Percentiles rank a stretch among this genome's conserved stretches.
Conservation (phyloP, 495 filamentous ascomycete genomes). For the Venustampulla echinocandica region DNA sequence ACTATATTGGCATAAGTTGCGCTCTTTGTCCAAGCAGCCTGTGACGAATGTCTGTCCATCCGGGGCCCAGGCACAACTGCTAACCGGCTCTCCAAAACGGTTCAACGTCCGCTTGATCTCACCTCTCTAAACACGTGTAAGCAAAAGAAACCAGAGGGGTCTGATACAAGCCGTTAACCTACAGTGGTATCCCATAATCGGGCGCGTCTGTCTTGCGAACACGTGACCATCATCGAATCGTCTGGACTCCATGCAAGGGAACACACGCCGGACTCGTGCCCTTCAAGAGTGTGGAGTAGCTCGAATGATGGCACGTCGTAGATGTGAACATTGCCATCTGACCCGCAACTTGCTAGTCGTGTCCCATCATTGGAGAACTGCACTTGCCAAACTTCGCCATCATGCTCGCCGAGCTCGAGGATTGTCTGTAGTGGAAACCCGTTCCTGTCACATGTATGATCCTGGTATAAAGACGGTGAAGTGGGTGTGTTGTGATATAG, state of each 20-base stretch:
- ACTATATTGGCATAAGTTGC: slow-evolving; percentile 62
- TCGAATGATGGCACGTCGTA: slow-evolving; percentile 67
- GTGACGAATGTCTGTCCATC: slow-evolving; percentile 73
- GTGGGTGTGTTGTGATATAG: slow-evolving; percentile 78
- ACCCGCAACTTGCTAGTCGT: slow-evolving; percentile 72
- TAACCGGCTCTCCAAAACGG: slow-evolving; percentile 71
- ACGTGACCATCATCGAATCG: slow-evolving; percentile 74
- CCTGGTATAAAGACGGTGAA: slow-evolving; percentile 76
- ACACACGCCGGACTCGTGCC: slow-evolving; percentile 58
- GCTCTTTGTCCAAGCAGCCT: slow-evolving; percentile 61
- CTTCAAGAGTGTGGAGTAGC: slow-evolving; percentile 52
- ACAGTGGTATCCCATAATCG: slow-evolving; percentile 74
- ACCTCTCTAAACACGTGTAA: slow-evolving; percentile 50
- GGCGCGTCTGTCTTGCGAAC: slow-evolving; percentile 64
- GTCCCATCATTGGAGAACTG: slow-evolving; percentile 85
- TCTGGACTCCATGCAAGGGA: slow-evolving; percentile 89
- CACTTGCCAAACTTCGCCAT: slow-evolving; percentile 84
- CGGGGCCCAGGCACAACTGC: slow-evolving; percentile 75
- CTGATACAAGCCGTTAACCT: slow-evolving; percentile 26
- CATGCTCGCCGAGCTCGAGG: slow-evolving; percentile 62
- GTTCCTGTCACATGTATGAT: slow-evolving; percentile 74
- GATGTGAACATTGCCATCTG: slow-evolving; percentile 65
- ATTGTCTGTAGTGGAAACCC: slow-evolving; percentile 66
- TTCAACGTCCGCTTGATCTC: slow-evolving; percentile 52
- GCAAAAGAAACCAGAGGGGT: slow-evolving; percentile 3